These are phyloP conservation scores for Ceratocystis albifundus DNA, from an alignment of 2,329 filamentous ascomycete species.

Conservation along the genomic window DNA sequence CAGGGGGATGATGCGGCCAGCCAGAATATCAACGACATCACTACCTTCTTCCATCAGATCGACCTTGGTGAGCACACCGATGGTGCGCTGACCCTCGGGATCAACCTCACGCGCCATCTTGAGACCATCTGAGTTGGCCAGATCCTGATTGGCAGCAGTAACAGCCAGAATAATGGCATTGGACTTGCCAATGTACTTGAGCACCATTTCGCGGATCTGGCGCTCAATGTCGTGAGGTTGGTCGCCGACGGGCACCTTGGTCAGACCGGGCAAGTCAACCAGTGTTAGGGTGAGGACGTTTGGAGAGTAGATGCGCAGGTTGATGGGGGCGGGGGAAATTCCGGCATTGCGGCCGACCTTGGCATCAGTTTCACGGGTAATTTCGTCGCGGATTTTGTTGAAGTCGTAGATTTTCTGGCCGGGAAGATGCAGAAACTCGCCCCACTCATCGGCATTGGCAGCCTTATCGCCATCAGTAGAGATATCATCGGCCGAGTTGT, in stretches of 20 bases:
- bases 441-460: constrained; percentile 91
- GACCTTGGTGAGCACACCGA: constrained; percentile 96
- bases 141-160: constrained; percentile 90
- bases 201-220: constrained; percentile 94
- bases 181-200: constrained; percentile 96
- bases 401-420: constrained; percentile 98
- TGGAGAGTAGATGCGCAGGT: constrained; percentile 94
- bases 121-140: constrained; percentile 95
- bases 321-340: constrained; percentile 94
- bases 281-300: constrained; percentile 95
- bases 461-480: constrained; percentile 64
- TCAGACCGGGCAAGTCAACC: constrained; percentile 91
- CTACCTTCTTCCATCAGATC: constrained; percentile 98
- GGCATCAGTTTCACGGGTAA: constrained; percentile 86
- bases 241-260: constrained; percentile 91
- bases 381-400: constrained; percentile 96
- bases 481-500: constrained; percentile 59
- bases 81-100: constrained; percentile 92
- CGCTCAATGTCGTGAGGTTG: constrained; percentile 93
- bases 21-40: constrained; percentile 95
- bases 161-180: constrained; percentile 97
- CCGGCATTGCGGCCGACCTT: constrained; percentile 95
- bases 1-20: constrained; percentile 90
- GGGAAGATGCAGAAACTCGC: constrained; percentile 95
- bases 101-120: constrained; percentile 96